phyloP scores from a whole-genome alignment of 176 grass and related monocot species.

The Musa itinerans region DNA sequence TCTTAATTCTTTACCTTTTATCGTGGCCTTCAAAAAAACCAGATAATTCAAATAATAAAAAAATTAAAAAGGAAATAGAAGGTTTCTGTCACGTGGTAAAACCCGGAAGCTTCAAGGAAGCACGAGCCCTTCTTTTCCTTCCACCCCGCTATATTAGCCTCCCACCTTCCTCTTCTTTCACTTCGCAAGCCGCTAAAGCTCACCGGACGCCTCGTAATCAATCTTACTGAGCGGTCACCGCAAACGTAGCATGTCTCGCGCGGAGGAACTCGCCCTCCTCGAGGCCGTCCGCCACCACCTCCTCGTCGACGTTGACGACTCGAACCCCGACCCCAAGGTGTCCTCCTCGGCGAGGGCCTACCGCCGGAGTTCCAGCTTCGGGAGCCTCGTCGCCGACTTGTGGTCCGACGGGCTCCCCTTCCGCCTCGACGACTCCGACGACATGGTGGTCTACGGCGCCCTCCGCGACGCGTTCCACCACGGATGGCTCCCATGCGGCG shows the following conservation, averaged over 20 bases:
- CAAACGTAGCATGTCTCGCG: neutral
- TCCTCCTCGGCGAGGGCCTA: neutral
- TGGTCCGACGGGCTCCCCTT: slow-evolving; percentile 20
- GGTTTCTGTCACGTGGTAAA: neutral
- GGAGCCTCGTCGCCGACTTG: slow-evolving; percentile 15
- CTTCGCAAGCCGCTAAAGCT: neutral
- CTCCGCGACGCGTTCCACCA: slow-evolving; percentile 15
- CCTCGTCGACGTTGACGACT: neutral
- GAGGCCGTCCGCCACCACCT: neutral
- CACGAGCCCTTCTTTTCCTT: neutral
- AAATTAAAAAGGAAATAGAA: too few relatives aligned
- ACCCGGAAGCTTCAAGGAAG: neutral
- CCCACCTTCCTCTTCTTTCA: neutral
- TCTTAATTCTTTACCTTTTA: neutral
- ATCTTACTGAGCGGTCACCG: neutral
- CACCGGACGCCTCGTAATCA: neutral
- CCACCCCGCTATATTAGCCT: neutral
- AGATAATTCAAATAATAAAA: neutral
- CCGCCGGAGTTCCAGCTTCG: slow-evolving; percentile 19
- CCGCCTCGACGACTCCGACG: slow-evolving; percentile 21
- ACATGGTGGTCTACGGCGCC: slow-evolving; percentile 16
- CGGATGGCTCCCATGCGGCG: slow-evolving; percentile 2
- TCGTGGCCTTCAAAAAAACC: too few relatives aligned
- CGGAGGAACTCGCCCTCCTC: neutral
- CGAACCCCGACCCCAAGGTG: neutral